Conservation (phyloP, 495 filamentous ascomycete species). For the Lasiosphaeris hirsuta region DNA sequence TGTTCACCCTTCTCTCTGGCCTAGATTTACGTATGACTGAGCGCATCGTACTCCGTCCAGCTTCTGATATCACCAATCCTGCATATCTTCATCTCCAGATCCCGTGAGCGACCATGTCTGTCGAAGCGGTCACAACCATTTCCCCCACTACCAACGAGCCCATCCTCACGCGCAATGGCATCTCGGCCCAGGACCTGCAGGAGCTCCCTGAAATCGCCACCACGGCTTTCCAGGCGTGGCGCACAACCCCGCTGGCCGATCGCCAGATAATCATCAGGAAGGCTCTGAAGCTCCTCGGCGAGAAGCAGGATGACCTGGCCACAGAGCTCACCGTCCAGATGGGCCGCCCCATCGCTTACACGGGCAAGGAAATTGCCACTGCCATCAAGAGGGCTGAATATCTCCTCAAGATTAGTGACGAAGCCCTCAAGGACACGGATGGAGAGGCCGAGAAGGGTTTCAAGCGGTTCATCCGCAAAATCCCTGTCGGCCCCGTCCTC, state of each 20-base stretch:
- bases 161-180: slow-evolving; percentile 69
- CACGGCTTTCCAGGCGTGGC: slow-evolving; percentile 68
- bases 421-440: slow-evolving; percentile 67
- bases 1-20: background rate
- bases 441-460: slow-evolving; percentile 83
- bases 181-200: slow-evolving; percentile 62
- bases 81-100: background rate
- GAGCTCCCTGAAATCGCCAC: slow-evolving; percentile 62
- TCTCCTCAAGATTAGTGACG: slow-evolving; percentile 71
- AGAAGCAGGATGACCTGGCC: slow-evolving; percentile 75
- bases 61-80: background rate
- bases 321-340: slow-evolving; percentile 87
- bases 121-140: slow-evolving; percentile 81
- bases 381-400: slow-evolving; percentile 79
- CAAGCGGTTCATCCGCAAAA: slow-evolving; percentile 82
- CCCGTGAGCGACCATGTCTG: slow-evolving; percentile 55
- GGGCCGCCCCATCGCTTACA: slow-evolving; percentile 87
- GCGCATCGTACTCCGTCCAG: no score
- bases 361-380: slow-evolving; percentile 74
- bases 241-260: slow-evolving; percentile 58
- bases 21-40: background rate
- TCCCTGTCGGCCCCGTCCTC: slow-evolving; percentile 77
- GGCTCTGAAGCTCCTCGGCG: slow-evolving; percentile 63
- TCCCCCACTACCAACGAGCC: slow-evolving; percentile 81
- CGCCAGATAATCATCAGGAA: slow-evolving; percentile 74